A percentile compares a stretch with the other conserved stretches of the same genome.
These are phyloP conservation scores for Thalassiosira mediterranea DNA, from an alignment of 352 stramenopile genomes.

Conservation along the genomic window DNA sequence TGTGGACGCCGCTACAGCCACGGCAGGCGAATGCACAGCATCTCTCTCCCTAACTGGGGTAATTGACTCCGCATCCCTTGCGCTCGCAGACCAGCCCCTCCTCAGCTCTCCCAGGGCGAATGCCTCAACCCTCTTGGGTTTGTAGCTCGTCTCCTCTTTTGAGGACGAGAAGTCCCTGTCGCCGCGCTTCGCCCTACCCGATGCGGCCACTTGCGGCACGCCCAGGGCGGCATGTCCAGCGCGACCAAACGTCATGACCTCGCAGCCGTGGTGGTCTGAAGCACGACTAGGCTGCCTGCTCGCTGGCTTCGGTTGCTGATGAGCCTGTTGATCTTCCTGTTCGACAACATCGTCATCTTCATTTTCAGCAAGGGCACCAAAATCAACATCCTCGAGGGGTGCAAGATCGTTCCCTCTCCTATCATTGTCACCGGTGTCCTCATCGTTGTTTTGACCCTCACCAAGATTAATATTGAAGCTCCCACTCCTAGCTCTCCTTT, in stretches of 20 bases:
- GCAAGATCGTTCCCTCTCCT: conserved; percentile 37
- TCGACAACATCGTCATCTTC: conserved; percentile 23
- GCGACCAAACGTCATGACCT: conserved; percentile 80
- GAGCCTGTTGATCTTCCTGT: conserved; percentile 2
- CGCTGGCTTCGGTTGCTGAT: background rate
- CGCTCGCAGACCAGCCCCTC: conserved; percentile 27
- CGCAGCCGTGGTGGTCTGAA: conserved; percentile 62
- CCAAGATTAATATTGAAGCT: conserved; percentile 47
- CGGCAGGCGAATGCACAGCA: conserved; percentile 55
- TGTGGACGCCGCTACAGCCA: conserved; percentile 63
- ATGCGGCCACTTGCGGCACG: conserved; percentile 39
- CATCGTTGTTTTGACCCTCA: conserved; percentile 5
- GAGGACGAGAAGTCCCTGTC: conserved; percentile 39
- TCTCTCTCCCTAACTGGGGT: conserved; percentile 7
- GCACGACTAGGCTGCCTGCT: background rate
- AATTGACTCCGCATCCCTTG: background rate
- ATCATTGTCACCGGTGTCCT: conserved; percentile 22
- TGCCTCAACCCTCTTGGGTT: conserved; percentile 61
- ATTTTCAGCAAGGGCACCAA: conserved; percentile 33
- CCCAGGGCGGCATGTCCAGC: conserved; percentile 72
- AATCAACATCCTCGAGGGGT: conserved; percentile 45
- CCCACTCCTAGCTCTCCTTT: conserved; percentile 21
- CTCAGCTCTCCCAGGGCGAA: conserved; percentile 66
- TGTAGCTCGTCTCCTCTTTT: conserved; percentile 23
- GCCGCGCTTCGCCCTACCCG: background rate